Conservation (phyloP, 2,329 filamentous ascomycete species). For the Monilinia fructigena region DNA sequence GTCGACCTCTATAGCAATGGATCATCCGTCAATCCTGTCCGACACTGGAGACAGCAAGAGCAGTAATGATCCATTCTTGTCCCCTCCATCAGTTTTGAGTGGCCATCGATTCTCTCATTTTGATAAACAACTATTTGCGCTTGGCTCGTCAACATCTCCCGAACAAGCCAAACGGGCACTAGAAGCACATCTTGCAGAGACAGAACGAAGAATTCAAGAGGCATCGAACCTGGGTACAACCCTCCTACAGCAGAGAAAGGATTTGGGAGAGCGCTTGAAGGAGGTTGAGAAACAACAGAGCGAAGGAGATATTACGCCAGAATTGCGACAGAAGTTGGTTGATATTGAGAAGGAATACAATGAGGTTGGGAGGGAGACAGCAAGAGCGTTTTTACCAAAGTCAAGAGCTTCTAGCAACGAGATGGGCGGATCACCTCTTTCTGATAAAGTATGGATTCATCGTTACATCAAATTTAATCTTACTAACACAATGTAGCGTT, state of each 20-base stretch:
- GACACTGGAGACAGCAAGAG: constrained; percentile 28
- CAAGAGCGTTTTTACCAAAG: constrained; percentile 82
- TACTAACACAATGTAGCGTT: constrained; percentile 51
- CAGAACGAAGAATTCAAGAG: constrained; percentile 86
- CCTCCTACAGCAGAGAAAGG: constrained; percentile 80
- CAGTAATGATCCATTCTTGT: constrained; percentile 57
- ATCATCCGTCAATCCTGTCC: constrained; percentile 33
- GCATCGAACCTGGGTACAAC: constrained; percentile 85
- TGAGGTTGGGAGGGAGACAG: constrained; percentile 85
- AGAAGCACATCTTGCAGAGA: constrained; percentile 88
- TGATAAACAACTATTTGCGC: constrained; percentile 74
- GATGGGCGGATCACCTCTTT: constrained; percentile 46
- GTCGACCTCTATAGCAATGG: constrained; percentile 34
- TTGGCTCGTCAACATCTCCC: constrained; percentile 75
- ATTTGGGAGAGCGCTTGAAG: constrained; percentile 75
- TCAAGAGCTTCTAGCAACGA: constrained; percentile 76
- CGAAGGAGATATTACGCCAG: constrained; percentile 76
- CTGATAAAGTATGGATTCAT: constrained; percentile 46
- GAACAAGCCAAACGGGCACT: constrained; percentile 84
- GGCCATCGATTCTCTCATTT: constrained; percentile 82
- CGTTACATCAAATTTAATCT: constrained; percentile 20
- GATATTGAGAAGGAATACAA: constrained; percentile 95
- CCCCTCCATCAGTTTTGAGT: constrained; percentile 49
- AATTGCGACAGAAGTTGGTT: constrained; percentile 76
- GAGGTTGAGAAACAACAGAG: constrained; percentile 78